Percentiles rank a stretch among this genome's conserved stretches.
Evolutionary conservation across 768 basidiomycete genomes (phyloP).

Genomic region (Tubosaeta sp.): DNA sequence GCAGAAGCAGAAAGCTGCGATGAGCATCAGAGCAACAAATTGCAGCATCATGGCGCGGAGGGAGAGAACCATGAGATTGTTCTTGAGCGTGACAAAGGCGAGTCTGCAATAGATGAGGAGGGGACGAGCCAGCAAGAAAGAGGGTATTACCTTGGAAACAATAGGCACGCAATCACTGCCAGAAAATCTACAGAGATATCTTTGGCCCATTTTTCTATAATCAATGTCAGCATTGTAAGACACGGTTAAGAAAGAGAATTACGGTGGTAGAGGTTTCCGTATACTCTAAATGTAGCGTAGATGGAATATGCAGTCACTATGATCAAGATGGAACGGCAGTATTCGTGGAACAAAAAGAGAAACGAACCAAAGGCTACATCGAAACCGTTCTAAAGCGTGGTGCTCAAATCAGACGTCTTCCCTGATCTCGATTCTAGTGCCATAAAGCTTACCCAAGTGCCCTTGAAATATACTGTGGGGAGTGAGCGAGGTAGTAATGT

Average conservation of each 20-base stretch:
- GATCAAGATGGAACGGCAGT: conserved; percentile 1
- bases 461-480: conserved; percentile 69
- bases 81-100: conserved; percentile 85
- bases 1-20: conserved; percentile 86
- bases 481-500: conserved; percentile 3
- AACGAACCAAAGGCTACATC: conserved; percentile 80
- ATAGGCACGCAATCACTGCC: conserved; percentile 82
- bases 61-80: conserved; percentile 76
- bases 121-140: not conserved
- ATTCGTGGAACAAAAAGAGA: not conserved
- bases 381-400: conserved; percentile 70
- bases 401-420: conserved; percentile 14
- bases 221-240: conserved; percentile 1
- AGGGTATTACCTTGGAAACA: conserved; percentile 74
- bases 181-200: conserved; percentile 75
- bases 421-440: conserved; percentile 7
- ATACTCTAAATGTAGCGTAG: conserved; percentile 72
- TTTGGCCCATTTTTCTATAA: conserved; percentile 59
- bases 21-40: conserved; percentile 77
- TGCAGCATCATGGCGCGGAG: conserved; percentile 91
- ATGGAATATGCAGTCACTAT: conserved; percentile 73
- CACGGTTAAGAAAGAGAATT: conserved; percentile 1
- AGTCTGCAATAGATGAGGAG: conserved; percentile 44
- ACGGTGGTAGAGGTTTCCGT: conserved; percentile 69
- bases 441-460: conserved; percentile 62